phyloP scores from a whole-genome alignment of 1,284 basidiomycete genomes.

The Ustilago hordei region DNA sequence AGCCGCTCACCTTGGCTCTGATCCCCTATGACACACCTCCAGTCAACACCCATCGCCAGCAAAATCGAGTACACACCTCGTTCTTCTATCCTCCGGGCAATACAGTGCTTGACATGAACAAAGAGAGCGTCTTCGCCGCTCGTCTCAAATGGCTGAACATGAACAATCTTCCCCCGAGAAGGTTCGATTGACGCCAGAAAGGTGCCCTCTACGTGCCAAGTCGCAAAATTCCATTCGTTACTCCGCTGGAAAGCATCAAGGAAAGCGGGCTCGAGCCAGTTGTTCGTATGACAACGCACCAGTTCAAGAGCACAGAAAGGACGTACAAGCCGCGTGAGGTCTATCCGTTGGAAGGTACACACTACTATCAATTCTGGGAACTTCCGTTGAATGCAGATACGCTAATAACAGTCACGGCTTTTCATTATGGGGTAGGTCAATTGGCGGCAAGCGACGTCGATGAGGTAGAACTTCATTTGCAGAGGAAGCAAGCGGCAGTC shows the following conservation, averaged over 20 bases:
- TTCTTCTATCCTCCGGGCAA: neutral
- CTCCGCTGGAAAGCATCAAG: neutral
- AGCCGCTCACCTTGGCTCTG: neutral
- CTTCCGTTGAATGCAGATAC: neutral
- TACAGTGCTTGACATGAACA: neutral
- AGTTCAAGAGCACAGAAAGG: neutral
- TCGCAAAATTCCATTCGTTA: neutral
- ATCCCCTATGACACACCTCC: neutral
- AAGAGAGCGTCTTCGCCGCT: neutral
- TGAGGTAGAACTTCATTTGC: neutral
- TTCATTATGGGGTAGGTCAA: neutral
- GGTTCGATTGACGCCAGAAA: no score
- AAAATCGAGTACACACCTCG: neutral
- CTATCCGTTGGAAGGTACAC: neutral
- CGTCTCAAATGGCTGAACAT: constrained; percentile 1
- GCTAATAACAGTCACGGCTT: neutral
- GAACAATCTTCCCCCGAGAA: neutral
- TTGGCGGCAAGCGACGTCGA: neutral
- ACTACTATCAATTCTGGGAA: constrained; percentile 3
- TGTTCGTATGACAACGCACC: neutral
- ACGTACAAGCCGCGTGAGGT: no score
- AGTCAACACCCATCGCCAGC: neutral
- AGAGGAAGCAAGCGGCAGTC: neutral
- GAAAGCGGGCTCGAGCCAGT: neutral
- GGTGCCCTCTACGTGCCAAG: neutral